A percentile compares a stretch with the other conserved stretches of the same genome.
Conservation (phyloP, 805 yeast genomes). For the Pichia cabralensis region DNA sequence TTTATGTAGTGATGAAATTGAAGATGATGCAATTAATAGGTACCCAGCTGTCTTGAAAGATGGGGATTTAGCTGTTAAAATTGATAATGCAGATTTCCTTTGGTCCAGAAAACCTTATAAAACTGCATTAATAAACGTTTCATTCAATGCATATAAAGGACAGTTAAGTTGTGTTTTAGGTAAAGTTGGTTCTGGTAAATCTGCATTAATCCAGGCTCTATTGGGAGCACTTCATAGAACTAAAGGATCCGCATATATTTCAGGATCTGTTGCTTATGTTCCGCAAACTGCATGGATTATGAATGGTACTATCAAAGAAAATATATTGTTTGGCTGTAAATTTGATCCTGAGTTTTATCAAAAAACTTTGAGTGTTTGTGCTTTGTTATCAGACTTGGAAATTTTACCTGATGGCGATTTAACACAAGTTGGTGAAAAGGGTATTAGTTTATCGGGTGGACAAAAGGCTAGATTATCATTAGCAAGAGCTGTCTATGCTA, state of each 20-base stretch:
- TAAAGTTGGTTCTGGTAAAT: slow-evolving; percentile 59
- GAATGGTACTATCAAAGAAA: slow-evolving; percentile 88
- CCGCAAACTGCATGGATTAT: slow-evolving; percentile 89
- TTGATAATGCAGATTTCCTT: slow-evolving; percentile 60
- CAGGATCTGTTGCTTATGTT: slow-evolving; percentile 49
- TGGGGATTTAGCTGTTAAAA: slow-evolving; percentile 61
- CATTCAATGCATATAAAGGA: slow-evolving; percentile 43
- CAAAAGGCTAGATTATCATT: slow-evolving; percentile 92
- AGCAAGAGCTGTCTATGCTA: slow-evolving; percentile 91
- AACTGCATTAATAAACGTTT: slow-evolving; percentile 38
- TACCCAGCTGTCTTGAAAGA: slow-evolving; percentile 34
- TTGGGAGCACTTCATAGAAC: slow-evolving; percentile 39
- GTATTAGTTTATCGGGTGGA: slow-evolving; percentile 93
- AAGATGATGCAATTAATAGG: slow-evolving; percentile 50
- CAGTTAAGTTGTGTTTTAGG: slow-evolving; percentile 54
- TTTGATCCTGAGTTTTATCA: slow-evolving; percentile 76
- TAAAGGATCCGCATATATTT: slow-evolving; percentile 26
- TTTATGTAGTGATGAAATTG: slow-evolving; percentile 70
- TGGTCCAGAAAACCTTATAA: slow-evolving; percentile 72
- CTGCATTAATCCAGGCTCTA: slow-evolving; percentile 44
- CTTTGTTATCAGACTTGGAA: slow-evolving; percentile 65
- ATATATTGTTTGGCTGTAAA: slow-evolving; percentile 81
- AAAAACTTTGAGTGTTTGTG: slow-evolving; percentile 80
- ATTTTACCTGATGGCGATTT: slow-evolving; percentile 81
- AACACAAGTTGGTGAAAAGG: slow-evolving; percentile 95